A percentile compares a stretch with the other conserved stretches of the same genome.
Evolutionary conservation across 2,329 filamentous ascomycete genomes (phyloP).

Genomic region (Coniochaeta ligniaria): DNA sequence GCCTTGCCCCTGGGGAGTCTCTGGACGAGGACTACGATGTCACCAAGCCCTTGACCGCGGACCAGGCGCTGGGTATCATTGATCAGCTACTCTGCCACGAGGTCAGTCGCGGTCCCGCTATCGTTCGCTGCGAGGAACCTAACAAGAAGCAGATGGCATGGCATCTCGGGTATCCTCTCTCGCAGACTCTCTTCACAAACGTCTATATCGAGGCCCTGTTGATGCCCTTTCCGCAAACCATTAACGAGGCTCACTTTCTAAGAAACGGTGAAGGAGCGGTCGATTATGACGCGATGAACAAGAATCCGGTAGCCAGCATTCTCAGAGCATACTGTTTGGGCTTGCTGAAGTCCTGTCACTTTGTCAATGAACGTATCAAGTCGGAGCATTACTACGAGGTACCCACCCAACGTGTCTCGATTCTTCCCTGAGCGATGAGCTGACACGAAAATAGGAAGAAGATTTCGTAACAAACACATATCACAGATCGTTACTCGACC

Average conservation of each 20-base stretch:
- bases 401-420: constrained; percentile 1
- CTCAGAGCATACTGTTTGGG: constrained; percentile 82
- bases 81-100: constrained; percentile 88
- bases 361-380: constrained; percentile 69
- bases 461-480: constrained; percentile 94
- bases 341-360: constrained; percentile 74
- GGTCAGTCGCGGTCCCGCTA: constrained; percentile 35
- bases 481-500: constrained; percentile 66
- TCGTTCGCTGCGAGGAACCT: not conserved
- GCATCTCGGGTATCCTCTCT: constrained; percentile 92
- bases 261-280: constrained; percentile 22
- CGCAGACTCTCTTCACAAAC: constrained; percentile 90
- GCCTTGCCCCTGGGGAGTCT: constrained; percentile 68
- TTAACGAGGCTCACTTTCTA: constrained; percentile 61
- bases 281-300: constrained; percentile 23
- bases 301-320: constrained; percentile 49
- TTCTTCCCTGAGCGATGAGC: not conserved
- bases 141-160: constrained; percentile 67
- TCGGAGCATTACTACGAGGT: constrained; percentile 90
- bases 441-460: constrained; percentile 59
- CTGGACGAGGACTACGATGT: constrained; percentile 80
- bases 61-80: constrained; percentile 86
- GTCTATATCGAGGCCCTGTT: constrained; percentile 82
- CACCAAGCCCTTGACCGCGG: constrained; percentile 56
- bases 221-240: constrained; percentile 55